Base-by-base conservation (phyloP, 2,329 filamentous ascomycete genomes). In the Tolypocladium endophyticum region DNA sequence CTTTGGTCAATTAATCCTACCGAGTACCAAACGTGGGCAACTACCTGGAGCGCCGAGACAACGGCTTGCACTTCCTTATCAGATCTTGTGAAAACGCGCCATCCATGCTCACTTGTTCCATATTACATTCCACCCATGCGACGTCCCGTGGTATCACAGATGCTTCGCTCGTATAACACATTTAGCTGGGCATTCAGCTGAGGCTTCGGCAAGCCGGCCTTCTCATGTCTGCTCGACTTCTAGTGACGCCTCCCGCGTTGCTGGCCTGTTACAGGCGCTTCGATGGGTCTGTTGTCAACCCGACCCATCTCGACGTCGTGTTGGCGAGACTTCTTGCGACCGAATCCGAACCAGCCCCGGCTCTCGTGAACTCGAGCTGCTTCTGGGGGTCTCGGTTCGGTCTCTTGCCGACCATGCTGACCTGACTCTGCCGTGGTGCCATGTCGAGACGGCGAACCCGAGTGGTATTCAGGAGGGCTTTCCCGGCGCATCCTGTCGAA, bases 401-500 rank as follows among this genome's bases (percentile, higher is more conserved):
- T 62, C 6, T 60, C 61, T 1, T 63, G 61, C 59, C 58, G 61
- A 25, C 59, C 61, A 30, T 61, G 62, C 28, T 59, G 64, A 57
- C 60, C 63, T 58, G 64, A 62, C 41, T 67, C 63, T 12, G 66
- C 60, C 63, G 69, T 67, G 58, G 62, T 64, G 52, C 57, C 58
- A 55, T 68, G 61, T 30, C 64, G 65, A 18, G 69, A 67, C 9
- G 70, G 67, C 12, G 65, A 58, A 16, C 65, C 64, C 18, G 71
- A 68, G 9, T 64, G 64, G 56, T 72, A 68, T 41, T 63, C 65
- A 12, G 64, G 63, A 14, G 68, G 68, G 45, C 68, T 63, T n/a
- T 70, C 67, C n/a, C 62, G 60, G 36, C 67, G 65, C 58, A 62
- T 60, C 56, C 76, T 73, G 67, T 84, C 81, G 64, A 77, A 83